phyloP scores from a whole-genome alignment of 805 yeast species.

The Candida easanensis region DNA sequence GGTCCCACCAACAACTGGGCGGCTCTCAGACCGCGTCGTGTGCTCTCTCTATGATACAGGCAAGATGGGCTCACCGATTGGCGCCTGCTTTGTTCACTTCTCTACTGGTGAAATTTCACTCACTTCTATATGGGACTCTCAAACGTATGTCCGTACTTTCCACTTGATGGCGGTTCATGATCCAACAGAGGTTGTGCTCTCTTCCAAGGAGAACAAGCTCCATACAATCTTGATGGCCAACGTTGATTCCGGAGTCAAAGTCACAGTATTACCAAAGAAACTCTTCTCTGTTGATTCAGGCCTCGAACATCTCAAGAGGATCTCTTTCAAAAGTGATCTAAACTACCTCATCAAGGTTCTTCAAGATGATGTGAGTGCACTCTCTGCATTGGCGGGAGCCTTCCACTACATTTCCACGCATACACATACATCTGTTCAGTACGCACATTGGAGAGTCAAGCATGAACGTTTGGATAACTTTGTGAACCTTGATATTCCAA shows the following conservation, averaged over 20 bases:
- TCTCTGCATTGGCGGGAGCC: slow-evolving; percentile 35
- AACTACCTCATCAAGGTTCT: slow-evolving; percentile 26
- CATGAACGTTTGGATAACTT: slow-evolving; percentile 38
- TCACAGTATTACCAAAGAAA: slow-evolving; percentile 26
- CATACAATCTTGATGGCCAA: slow-evolving; percentile 36
- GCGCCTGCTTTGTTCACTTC: slow-evolving; percentile 37
- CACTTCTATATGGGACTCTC: slow-evolving; percentile 41
- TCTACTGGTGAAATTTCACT: slow-evolving; percentile 37
- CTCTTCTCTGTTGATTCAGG: slow-evolving; percentile 30
- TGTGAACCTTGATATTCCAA: slow-evolving; percentile 40
- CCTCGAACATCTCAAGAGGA: slow-evolving; percentile 14
- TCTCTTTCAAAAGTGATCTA: slow-evolving; percentile 22
- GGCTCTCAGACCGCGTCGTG: slow-evolving; percentile 23
- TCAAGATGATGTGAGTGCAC: slow-evolving; percentile 29
- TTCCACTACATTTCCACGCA: slow-evolving; percentile 25
- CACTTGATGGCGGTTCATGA: slow-evolving; percentile 36
- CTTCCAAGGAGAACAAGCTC: slow-evolving; percentile 31
- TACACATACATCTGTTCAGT: slow-evolving; percentile 14
- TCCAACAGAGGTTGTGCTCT: slow-evolving; percentile 36
- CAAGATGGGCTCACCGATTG: slow-evolving; percentile 32
- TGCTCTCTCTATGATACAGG: slow-evolving; percentile 30
- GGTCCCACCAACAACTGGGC: slow-evolving; percentile 4
- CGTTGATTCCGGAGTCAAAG: slow-evolving; percentile 23
- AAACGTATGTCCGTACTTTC: slow-evolving; percentile 42
- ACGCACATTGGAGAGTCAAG: slow-evolving; percentile 34